phyloP scores from a whole-genome alignment of 2,329 filamentous ascomycete species.

The Penicillium sp. region DNA sequence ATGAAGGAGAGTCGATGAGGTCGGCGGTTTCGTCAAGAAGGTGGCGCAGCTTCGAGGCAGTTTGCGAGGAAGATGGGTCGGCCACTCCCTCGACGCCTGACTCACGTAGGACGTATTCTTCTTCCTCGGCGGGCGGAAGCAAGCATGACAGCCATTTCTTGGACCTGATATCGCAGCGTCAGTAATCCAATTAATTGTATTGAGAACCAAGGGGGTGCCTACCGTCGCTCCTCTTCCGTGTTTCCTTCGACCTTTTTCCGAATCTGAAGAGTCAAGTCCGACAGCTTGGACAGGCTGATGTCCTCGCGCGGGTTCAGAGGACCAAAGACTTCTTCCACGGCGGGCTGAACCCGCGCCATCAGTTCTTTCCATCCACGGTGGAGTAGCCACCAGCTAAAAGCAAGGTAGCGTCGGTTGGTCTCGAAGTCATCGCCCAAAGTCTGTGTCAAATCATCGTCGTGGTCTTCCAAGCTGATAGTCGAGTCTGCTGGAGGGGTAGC shows the following conservation, averaged over 20 bases:
- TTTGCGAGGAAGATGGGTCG: conserved; percentile 38
- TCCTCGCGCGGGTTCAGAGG: conserved; percentile 84
- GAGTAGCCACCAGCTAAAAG: conserved; percentile 97
- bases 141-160: conserved; percentile 80
- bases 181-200: conserved; percentile 23
- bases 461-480: conserved; percentile 85
- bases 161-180: conserved; percentile 35
- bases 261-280: conserved; percentile 77
- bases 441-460: conserved; percentile 86
- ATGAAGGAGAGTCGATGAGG: conserved; percentile 88
- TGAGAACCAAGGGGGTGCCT: conserved; percentile 17
- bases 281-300: conserved; percentile 75
- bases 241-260: conserved; percentile 79
- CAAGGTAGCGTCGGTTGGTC: conserved; percentile 90
- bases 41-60: conserved; percentile 63
- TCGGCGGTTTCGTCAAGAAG: conserved; percentile 95
- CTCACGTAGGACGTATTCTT: conserved; percentile 79
- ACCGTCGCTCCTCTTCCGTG: conserved; percentile 62
- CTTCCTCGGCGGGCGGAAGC: conserved; percentile 73
- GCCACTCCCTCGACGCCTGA: conserved; percentile 65
- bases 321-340: conserved; percentile 88
- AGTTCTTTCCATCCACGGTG: conserved; percentile 85
- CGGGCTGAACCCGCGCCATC: conserved; percentile 75
- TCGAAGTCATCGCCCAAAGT: conserved; percentile 91
- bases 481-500: conserved; percentile 71